phyloP scores from a whole-genome alignment of 345 rosid genomes.

The Acer yangbiense region DNA sequence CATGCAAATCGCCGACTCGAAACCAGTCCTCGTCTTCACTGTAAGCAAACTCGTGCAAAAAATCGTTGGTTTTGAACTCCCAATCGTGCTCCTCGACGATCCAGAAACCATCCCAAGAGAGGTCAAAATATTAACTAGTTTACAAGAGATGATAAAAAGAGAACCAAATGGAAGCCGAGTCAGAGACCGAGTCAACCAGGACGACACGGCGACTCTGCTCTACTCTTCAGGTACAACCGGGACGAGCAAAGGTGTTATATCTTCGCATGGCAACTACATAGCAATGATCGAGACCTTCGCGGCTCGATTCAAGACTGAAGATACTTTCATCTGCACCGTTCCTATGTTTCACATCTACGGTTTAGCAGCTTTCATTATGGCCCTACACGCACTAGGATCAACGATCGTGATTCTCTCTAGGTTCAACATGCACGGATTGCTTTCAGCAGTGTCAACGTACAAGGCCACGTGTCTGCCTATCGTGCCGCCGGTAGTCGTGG shows the following conservation, averaged over 20 bases:
- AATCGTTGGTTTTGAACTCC: slow-evolving; percentile 45
- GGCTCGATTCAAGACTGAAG: slow-evolving; percentile 31
- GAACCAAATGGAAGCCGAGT: slow-evolving; percentile 41
- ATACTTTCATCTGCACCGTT: slow-evolving; percentile 68
- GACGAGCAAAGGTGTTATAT: slow-evolving; percentile 76
- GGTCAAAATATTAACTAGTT: slow-evolving; percentile 39
- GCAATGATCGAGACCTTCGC: slow-evolving; percentile 56
- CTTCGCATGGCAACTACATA: slow-evolving; percentile 71
- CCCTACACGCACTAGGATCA: slow-evolving; percentile 63
- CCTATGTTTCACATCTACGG: slow-evolving; percentile 95
- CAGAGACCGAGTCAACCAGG: slow-evolving; percentile 58
- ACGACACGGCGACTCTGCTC: slow-evolving; percentile 84
- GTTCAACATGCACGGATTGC: slow-evolving; percentile 70
- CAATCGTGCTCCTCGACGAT: slow-evolving; percentile 62
- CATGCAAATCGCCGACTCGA: slow-evolving; percentile 63
- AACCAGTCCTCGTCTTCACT: slow-evolving; percentile 74
- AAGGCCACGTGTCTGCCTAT: slow-evolving; percentile 63
- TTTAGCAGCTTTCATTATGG: slow-evolving; percentile 62
- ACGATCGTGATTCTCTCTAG: slow-evolving; percentile 66
- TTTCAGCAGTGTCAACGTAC: slow-evolving; percentile 55
- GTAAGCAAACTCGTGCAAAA: slow-evolving; percentile 56
- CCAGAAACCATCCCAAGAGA: not conserved
- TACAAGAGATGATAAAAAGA: slow-evolving; percentile 55
- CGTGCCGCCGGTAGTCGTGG: slow-evolving; percentile 61
- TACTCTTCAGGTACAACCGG: slow-evolving; percentile 99